Conservation (phyloP, 805 yeast genomes). For the Metschnikowia dekortorum region DNA sequence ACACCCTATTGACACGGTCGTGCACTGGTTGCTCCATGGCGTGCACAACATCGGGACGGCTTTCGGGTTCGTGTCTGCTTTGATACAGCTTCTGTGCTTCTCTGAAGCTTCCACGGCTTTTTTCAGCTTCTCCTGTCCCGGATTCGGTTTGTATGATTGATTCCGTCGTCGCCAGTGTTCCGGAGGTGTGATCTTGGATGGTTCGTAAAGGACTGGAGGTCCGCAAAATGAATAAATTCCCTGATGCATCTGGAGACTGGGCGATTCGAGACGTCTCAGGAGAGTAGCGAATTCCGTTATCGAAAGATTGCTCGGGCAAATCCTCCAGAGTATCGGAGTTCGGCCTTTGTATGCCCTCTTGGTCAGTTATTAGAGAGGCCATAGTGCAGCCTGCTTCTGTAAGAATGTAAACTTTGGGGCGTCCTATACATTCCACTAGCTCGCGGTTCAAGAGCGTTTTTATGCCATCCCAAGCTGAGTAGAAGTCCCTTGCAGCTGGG, state of each 20-base stretch:
- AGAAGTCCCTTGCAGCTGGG: conserved; percentile 56
- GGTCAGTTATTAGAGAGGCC: conserved; percentile 52
- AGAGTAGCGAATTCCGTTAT: conserved; percentile 28
- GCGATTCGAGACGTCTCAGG: background rate
- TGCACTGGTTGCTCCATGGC: conserved; percentile 14
- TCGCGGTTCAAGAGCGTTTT: conserved; percentile 60
- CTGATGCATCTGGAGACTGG: background rate
- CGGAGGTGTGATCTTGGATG: background rate
- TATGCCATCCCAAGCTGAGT: conserved; percentile 73
- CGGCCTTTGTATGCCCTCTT: conserved; percentile 30
- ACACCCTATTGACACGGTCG: conserved; percentile 20
- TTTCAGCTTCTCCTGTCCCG: no score
- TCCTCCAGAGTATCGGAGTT: conserved; percentile 18
- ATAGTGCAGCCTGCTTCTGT: conserved; percentile 67
- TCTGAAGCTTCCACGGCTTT: no score
- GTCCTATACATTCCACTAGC: conserved; percentile 51
- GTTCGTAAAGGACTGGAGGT: conserved; percentile 4
- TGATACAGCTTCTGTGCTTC: background rate
- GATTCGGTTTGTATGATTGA: background rate
- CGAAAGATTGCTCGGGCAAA: conserved; percentile 26
- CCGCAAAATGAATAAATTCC: background rate
- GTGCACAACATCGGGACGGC: background rate
- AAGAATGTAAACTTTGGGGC: conserved; percentile 56
- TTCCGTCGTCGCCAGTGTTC: background rate
- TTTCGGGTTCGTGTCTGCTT: background rate